Base-by-base conservation (phyloP, 805 yeast genomes). In the Ogataea populi-albae region DNA sequence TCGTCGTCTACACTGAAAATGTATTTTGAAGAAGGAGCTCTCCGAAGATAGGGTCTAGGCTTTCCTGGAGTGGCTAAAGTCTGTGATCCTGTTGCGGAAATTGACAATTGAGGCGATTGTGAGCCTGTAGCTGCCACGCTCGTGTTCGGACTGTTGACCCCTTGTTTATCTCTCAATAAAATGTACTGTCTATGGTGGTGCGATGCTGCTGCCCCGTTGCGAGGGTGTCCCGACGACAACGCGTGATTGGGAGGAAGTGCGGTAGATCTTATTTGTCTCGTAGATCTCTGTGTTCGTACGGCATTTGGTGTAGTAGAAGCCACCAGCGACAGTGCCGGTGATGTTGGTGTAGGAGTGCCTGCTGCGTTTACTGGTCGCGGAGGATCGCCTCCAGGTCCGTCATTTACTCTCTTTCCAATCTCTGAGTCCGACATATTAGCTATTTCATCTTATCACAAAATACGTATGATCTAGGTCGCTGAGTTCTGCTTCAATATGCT, bases 1-100 rank as follows among this genome's bases (percentile, higher is more conserved):
- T 82, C 87, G 57, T 86, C 95, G 54, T 86, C 95, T 0, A 86
- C 94, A 23, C 88, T 79, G 55, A 80, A 86, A 1, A 83, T 65
- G 37, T 62, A 63, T 36, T 54, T 57, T 2, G 59, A 37, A 4
- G 59, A 51, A 3, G 62, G 49, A 17, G 55, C 53, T 29, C 57
- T 58, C 29, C 49, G 46, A 1, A 56, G 32, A 17, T 23, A 48
- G 6, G 59, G 59, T 27, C 31, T 46, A 2, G 55, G 51, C 27
- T 47, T 52, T 4, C 40, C 40, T 4, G 48, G 37, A 5, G 30
- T 17, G 8, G 36, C 9, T 1, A 26, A 23, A 1, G 47, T 27
- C 17, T 40, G 50, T 10, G 40, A 23, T 7, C 36, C 43, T 1
- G 48, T 41, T 5, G 47, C 23, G 10, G 21, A 32, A 5, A 37